Evolutionary conservation across 2,329 filamentous ascomycete species (phyloP), one percentile per base, ranked within the genome.

Genomic region (Fusarium multiceps): DNA sequence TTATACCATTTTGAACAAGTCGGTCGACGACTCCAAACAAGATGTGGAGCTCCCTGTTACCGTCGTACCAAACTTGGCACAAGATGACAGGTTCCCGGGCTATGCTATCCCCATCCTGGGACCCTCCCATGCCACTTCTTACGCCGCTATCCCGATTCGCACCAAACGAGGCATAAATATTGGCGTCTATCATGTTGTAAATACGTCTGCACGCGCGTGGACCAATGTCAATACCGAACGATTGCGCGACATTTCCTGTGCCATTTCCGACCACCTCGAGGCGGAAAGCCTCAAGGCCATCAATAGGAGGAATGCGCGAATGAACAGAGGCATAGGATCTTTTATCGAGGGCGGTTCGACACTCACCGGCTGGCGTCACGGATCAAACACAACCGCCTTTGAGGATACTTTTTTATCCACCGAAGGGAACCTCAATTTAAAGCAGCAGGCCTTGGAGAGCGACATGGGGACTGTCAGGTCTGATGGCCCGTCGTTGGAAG

Each of bases 131-230:
- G 53, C 42, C 6, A 16, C 13, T 13, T 62, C 32, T 0, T 59
- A 62, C 21, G 59, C 59, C 6, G 20, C 59, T 7, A 20, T 62
- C 1, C 59, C 59, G 0, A 59, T 62, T 18, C 55, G 59, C 3
- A 59, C 59, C 4, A 57, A 32, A 13, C 43, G 59, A 4, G 55
- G 45, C 2, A 62, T 62, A 6, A 62, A 62, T 7, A 59, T 62
- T 3, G 59, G 59, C 18, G 30, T 51, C 1, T 51, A 59, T 12
- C 23, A 28, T 7, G 28, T 59, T 2, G 30, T 59, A 12, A 62
- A 14, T 21, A 40, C n/a, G 3, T 20, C 54, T 11, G 7, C 10
- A 2, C 27, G 21, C 3, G 1, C n/a, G 1, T 62, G 59, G 59
- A 30, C 18, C 3, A 37, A 59, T 0, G 11, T 2, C 2, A 32